A percentile compares a stretch with the other conserved stretches of the same genome.
Evolutionary conservation across 2,329 filamentous ascomycete species (phyloP).

Genomic region (Penicillium psychrosexuale): DNA sequence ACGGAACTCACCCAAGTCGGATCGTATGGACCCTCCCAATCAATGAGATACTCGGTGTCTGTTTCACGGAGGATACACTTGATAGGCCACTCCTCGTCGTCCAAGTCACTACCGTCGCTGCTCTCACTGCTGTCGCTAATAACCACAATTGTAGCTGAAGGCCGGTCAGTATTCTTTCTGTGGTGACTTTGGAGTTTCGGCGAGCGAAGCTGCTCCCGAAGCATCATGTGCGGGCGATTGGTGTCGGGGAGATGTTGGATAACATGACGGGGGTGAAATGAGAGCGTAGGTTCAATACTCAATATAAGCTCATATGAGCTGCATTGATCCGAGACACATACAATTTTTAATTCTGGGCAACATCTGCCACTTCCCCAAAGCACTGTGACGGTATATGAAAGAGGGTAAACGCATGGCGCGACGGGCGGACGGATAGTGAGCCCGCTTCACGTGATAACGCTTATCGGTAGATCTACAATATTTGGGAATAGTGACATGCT

Average conservation of each 20-base stretch:
- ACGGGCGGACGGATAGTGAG: constrained; percentile 23
- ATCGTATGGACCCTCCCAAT: constrained; percentile 37
- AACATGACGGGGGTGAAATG: constrained; percentile 6
- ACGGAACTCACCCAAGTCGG: constrained; percentile 38
- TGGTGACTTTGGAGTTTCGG: constrained; percentile 10
- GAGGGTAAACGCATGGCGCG: constrained; percentile 9
- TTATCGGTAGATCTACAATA: constrained; percentile 17
- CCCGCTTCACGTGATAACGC: constrained; percentile 33
- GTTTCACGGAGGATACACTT: constrained; percentile 39
- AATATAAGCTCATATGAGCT: not conserved
- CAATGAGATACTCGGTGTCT: constrained; percentile 36
- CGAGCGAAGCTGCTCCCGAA: not conserved
- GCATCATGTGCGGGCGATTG: constrained; percentile 6
- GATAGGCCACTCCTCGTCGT: constrained; percentile 35
- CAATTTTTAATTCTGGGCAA: constrained; percentile 2
- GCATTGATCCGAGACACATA: constrained; percentile 3
- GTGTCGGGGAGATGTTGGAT: not conserved
- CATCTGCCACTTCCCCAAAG: constrained; percentile 1
- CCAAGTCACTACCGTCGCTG: constrained; percentile 9
- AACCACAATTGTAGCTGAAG: constrained; percentile 9
- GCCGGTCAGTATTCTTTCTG: constrained; percentile 15
- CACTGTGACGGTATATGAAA: constrained; percentile 14
- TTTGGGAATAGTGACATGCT: not conserved
- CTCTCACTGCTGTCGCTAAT: constrained; percentile 9
- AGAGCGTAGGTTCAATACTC: constrained; percentile 3